phyloP scores from a whole-genome alignment of 176 grass and related monocot species.

The sorghum (Sorghum bicolor) region DNA sequence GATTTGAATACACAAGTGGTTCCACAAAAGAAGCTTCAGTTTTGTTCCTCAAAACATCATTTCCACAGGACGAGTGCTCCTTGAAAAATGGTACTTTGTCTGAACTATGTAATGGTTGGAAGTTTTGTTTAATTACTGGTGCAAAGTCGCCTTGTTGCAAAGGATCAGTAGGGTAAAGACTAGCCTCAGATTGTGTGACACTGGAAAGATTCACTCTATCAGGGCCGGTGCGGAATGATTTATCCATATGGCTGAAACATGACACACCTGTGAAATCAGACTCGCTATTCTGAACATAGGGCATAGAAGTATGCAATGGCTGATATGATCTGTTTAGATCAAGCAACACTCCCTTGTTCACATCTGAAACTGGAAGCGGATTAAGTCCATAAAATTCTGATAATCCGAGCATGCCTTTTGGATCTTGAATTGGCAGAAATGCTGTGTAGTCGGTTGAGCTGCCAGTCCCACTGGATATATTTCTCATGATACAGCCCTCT shows the following conservation, averaged over 20 bases:
- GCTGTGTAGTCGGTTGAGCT: constrained; percentile 39
- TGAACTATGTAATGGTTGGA: constrained; percentile 34
- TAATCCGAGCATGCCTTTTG: not conserved
- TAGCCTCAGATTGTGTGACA: constrained; percentile 21
- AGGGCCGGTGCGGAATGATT: constrained; percentile 33
- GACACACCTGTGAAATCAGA: constrained; percentile 24
- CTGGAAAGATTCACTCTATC: constrained; percentile 33
- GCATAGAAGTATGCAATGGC: constrained; percentile 22
- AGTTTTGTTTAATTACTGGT: constrained; percentile 29
- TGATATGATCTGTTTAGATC: constrained; percentile 28
- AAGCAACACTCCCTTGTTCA: constrained; percentile 27
- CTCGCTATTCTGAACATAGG: constrained; percentile 42
- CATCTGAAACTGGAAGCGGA: constrained; percentile 32
- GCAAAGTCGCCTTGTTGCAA: constrained; percentile 21
- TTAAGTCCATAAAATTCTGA: constrained; percentile 36
- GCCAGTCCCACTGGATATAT: constrained; percentile 22
- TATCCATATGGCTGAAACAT: constrained; percentile 30
- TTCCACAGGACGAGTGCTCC: constrained; percentile 18
- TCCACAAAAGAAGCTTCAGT: constrained; percentile 15
- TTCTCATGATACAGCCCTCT: constrained; percentile 34
- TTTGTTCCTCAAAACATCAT: constrained; percentile 18
- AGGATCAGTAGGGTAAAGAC: constrained; percentile 16
- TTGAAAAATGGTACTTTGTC: constrained; percentile 18
- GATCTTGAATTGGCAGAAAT: constrained; percentile 49
- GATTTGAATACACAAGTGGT: constrained; percentile 10